Evolutionary conservation across 257 asterid genomes (phyloP), one percentile per base, ranked within the genome.

Genomic region (Lantana camara): DNA sequence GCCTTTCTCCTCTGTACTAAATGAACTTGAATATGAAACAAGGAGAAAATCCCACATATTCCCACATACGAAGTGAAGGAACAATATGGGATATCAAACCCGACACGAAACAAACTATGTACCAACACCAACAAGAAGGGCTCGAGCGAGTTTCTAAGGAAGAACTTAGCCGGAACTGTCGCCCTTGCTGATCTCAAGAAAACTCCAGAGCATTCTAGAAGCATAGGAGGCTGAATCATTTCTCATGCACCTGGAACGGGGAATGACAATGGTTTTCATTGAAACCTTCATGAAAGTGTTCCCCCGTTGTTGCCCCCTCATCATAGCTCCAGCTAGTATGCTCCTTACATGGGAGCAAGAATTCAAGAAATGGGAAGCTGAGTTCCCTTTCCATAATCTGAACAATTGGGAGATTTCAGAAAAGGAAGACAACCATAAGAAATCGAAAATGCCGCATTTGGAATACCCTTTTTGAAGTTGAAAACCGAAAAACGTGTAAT

Each of bases 171-270:
- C 6, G 77, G 80, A 34, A 74, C 46, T 1, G 66, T 29, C 9
- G 3, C 62, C 17, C 63, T 74, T 1, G 38, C 64, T 47, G 71
- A 57, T 60, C 38, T 73, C 8, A 41, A 44, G 73, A 63, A 22
- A 22, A 9, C 57, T 10, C 7, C 40, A 7, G 40, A 35, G 1
- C 20, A 65, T 32, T 51, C 70, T 9, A 60, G 48, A 27, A 29
- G 47, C 7, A 54, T 52, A 3, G 83, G 80, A 3, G 83, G 83
- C 57, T 78, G 77, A 57, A 78, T 78, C 4, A 78, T 66, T 15
- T 78, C 77, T n/a, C 83, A 74, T 48, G 80, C 80, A 15, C 83
- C 77, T 2, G 77, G 80, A 32, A 78, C 80, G 6, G 77, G 83
- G 13, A 77, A 73, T 78, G 58, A 64, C 80, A 0, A 71, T 78